Evolutionary conservation across 2,329 filamentous ascomycete species (phyloP).

Genomic region (Allantophomopsis lycopodina): DNA sequence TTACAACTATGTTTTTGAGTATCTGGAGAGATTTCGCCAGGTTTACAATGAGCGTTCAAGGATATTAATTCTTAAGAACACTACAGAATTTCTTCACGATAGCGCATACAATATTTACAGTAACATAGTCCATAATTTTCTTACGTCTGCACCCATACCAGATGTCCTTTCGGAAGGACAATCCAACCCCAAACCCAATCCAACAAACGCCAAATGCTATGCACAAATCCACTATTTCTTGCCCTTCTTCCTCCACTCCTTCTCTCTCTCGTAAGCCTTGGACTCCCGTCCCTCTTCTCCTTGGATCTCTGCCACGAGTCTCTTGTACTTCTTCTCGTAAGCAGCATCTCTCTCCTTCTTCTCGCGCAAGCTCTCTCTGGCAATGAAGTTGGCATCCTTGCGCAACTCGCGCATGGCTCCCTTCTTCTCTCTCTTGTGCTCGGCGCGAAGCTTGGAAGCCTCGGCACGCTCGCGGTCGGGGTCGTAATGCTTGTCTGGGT

Average conservation of each 20-base stretch:
- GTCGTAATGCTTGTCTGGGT: slow-evolving; percentile 94
- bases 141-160: no score
- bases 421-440: slow-evolving; percentile 93
- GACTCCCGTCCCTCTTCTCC: slow-evolving; percentile 77
- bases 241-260: slow-evolving; percentile 55
- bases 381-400: slow-evolving; percentile 91
- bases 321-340: slow-evolving; percentile 94
- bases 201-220: no score
- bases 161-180: no score
- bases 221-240: slow-evolving; percentile 24
- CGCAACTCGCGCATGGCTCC: slow-evolving; percentile 85
- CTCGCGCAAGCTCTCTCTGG: slow-evolving; percentile 73
- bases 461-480: slow-evolving; percentile 84
- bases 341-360: slow-evolving; percentile 89
- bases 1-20: no score
- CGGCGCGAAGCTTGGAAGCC: slow-evolving; percentile 67
- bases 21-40: no score
- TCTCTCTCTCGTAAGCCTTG: slow-evolving; percentile 85
- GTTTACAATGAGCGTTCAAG: no score
- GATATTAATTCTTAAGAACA: no score
- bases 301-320: slow-evolving; percentile 88
- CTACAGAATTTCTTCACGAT: no score
- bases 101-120: no score
- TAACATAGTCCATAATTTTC: no score
- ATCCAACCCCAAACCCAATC: no score